A percentile compares a stretch with the other conserved stretches of the same genome.
These are phyloP conservation scores for Fusarium humuli DNA, from an alignment of 2,329 filamentous ascomycete genomes.

Conservation along the genomic window DNA sequence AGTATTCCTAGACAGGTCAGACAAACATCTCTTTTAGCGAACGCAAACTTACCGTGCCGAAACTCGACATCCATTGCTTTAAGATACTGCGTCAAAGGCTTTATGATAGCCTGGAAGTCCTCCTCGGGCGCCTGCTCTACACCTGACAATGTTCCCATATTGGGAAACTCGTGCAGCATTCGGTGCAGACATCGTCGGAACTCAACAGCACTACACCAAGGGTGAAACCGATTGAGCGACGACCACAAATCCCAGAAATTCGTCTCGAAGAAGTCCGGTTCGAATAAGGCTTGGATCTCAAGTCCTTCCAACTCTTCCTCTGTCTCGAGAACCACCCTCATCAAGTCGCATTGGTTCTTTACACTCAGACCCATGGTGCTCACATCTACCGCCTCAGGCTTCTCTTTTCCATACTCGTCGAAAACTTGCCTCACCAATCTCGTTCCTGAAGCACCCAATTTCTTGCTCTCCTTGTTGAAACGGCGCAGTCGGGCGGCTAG, in stretches of 20 bases:
- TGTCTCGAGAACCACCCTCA: constrained; percentile 45
- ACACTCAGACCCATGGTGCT: constrained; percentile 46
- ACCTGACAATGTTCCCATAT: constrained; percentile 44
- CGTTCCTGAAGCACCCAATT: constrained; percentile 43
- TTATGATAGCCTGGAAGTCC: constrained; percentile 46
- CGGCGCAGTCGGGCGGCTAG: constrained; percentile 41
- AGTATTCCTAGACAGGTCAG: constrained; percentile 41
- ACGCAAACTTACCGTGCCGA: constrained; percentile 35
- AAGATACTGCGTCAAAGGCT: constrained; percentile 43
- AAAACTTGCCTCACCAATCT: constrained; percentile 40
- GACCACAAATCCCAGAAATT: constrained; percentile 48
- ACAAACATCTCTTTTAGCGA: not conserved
- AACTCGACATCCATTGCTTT: constrained; percentile 47
- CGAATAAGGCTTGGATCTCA: constrained; percentile 45
- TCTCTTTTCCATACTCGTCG: constrained; percentile 33
- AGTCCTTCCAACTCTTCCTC: constrained; percentile 44
- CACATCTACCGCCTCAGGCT: constrained; percentile 43
- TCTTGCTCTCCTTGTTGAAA: constrained; percentile 41
- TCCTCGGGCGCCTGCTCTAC: constrained; percentile 45
- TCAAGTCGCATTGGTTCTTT: constrained; percentile 47
- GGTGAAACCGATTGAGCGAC: constrained; percentile 45
- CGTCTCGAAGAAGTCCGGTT: constrained; percentile 45
- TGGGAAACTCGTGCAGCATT: constrained; percentile 46
- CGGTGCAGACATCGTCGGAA: constrained; percentile 44
- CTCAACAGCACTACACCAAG: constrained; percentile 48